phyloP scores from a whole-genome alignment of 306 rosid genomes.

The Boehmeria nivea region DNA sequence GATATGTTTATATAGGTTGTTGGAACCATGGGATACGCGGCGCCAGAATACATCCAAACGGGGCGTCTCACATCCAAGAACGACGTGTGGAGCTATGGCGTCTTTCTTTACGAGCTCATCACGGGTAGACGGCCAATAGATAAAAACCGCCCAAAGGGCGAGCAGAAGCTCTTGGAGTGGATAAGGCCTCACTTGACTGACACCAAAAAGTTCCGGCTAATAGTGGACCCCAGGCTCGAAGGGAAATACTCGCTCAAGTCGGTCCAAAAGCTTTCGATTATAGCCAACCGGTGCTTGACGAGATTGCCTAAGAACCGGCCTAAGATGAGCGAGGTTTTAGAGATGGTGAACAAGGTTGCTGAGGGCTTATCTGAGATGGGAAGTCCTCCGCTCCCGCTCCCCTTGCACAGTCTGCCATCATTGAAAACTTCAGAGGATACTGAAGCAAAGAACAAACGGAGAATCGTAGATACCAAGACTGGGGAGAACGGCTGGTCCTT shows the following conservation, averaged over 20 bases:
- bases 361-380: constrained; percentile 33
- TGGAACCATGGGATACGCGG: constrained; percentile 97
- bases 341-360: constrained; percentile 54
- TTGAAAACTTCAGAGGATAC: constrained; percentile 29
- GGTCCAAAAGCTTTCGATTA: constrained; percentile 59
- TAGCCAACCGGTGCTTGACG: constrained; percentile 83
- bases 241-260: constrained; percentile 59
- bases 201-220: constrained; percentile 60
- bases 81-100: constrained; percentile 96
- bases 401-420: constrained; percentile 38
- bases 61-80: constrained; percentile 85
- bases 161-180: constrained; percentile 97
- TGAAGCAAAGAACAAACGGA: constrained; percentile 38
- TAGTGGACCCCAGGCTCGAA: constrained; percentile 86
- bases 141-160: constrained; percentile 79
- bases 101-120: constrained; percentile 89
- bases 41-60: constrained; percentile 88
- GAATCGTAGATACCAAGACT: constrained; percentile 31
- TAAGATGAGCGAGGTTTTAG: constrained; percentile 88
- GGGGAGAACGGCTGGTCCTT: constrained; percentile 55
- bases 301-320: constrained; percentile 82
- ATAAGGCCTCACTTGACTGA: constrained; percentile 79
- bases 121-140: constrained; percentile 92
- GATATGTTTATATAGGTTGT: constrained; percentile 57
- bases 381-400: constrained; percentile 35